Base-by-base conservation (phyloP, 2,329 filamentous ascomycete species). In the Ceratocystis variospora region DNA sequence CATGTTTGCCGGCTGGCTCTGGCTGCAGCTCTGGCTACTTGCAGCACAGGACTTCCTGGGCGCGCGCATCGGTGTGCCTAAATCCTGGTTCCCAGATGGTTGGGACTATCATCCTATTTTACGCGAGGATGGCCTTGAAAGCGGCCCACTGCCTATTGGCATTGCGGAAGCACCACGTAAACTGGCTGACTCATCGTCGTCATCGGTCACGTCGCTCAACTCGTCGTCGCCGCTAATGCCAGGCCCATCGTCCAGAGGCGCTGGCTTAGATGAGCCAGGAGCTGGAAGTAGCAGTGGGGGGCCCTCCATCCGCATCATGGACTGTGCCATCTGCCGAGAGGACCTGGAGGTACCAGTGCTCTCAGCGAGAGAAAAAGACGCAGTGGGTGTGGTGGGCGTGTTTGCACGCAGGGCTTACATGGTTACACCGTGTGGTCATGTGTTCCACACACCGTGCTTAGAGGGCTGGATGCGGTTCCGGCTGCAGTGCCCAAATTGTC, bases 21-120 rank as follows among this genome's bases (percentile, higher is more conserved):
- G 91, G 90, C 70, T 91, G 12, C 94, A 99, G 75, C 82, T 95
- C 28, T 83, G 89, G 73, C 73, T 88, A 6, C 80, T 99, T n/a
- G 84, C 79, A 0, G 87, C 84, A 53, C 94, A 99, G 77, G 89
- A 93, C 70, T 79, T 96, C 15, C 78, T 97, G 2, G 93, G 94
- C 0, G 90, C 93, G 0, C 81, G 94, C n/a, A 93, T 94, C 77
- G 90, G 91, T 65, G 77, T 97, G 0, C 87, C 86, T 1, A 81
- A 83, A 57, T 81, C 83, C 63, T 87, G 84, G 84, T 78, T 80
- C 68, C 82, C 84, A n/a, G 82, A 85, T 66, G 89, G 88, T 0
- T 99, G 96, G 82, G 93, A 99, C 73, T 99, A 99, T 74, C 93
- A 99, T 74, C 93, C 91, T 0, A 81, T 96, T 2, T 79, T 99